These are phyloP conservation scores for Pontederia paniculata DNA, from an alignment of 176 grass and related monocot species.

Conservation along the genomic window DNA sequence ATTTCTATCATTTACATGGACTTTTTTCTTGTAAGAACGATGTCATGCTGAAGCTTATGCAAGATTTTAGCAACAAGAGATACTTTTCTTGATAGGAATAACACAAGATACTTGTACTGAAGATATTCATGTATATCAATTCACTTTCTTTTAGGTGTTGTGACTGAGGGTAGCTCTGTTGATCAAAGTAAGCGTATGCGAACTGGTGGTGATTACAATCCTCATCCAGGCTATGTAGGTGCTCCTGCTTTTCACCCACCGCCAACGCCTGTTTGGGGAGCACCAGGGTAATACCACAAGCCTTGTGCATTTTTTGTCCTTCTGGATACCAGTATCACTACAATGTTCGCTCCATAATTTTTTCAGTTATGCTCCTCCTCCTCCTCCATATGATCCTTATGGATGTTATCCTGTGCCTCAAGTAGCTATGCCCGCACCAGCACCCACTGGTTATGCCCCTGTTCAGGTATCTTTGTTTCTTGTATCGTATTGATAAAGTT, in stretches of 20 bases:
- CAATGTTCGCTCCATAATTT: conserved; percentile 10
- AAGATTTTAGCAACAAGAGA: not conserved
- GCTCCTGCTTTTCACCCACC: conserved; percentile 70
- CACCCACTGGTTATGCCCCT: conserved; percentile 84
- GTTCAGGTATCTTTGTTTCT: conserved; percentile 49
- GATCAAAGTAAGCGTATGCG: conserved; percentile 90
- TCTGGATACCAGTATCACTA: conserved; percentile 3
- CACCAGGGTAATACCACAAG: conserved; percentile 46
- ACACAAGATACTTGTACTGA: not conserved
- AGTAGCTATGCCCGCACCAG: conserved; percentile 54
- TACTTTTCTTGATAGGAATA: not conserved
- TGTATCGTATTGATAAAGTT: not conserved
- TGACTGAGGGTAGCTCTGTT: conserved; percentile 53
- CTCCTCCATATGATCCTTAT: conserved; percentile 79
- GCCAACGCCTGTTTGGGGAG: conserved; percentile 74
- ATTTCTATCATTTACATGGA: not conserved
- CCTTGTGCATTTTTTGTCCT: conserved; percentile 12
- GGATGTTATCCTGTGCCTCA: conserved; percentile 58
- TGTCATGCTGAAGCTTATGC: not conserved
- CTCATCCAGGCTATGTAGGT: conserved; percentile 57
- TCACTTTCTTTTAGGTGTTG: conserved; percentile 44
- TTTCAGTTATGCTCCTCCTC: conserved; percentile 65
- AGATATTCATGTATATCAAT: conserved; percentile 7
- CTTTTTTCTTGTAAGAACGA: not conserved
- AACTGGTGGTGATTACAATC: conserved; percentile 69